Evolutionary conservation across 1,284 basidiomycete species (phyloP).

Genomic region (Microstroma glucosiphilum): DNA sequence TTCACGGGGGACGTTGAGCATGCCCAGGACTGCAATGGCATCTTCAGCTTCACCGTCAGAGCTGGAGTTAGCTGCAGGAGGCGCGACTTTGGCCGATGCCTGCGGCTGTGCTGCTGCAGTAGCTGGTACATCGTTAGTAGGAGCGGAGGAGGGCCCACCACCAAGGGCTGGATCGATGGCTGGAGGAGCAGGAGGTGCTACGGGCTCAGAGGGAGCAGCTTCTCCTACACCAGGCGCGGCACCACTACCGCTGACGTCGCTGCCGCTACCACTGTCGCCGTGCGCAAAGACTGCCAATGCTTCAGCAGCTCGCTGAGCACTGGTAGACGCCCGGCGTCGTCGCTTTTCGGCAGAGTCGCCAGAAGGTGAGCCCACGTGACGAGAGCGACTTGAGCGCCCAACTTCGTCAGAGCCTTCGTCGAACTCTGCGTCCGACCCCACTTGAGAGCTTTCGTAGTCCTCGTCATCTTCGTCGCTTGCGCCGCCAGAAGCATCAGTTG

Average conservation of each 20-base stretch:
- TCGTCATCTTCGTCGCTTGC: neutral
- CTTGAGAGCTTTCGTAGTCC: constrained; percentile 7
- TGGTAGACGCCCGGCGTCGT: neutral
- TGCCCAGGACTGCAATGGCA: neutral
- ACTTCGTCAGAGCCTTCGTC: neutral
- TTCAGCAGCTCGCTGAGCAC: constrained; percentile 7
- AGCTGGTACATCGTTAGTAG: neutral
- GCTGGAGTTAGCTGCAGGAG: neutral
- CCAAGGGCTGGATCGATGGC: constrained; percentile 3
- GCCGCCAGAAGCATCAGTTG: constrained; percentile 6
- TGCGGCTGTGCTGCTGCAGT: neutral
- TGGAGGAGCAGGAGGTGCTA: neutral
- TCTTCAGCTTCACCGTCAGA: neutral
- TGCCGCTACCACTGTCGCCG: neutral
- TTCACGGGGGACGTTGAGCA: constrained; percentile 3
- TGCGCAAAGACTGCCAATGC: constrained; percentile 3
- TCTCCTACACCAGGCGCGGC: neutral
- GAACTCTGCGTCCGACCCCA: neutral
- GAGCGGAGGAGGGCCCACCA: neutral
- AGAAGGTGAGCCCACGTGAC: neutral
- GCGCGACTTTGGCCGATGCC: neutral
- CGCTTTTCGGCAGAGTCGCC: neutral
- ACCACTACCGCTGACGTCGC: too few relatives aligned
- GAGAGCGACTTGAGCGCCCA: neutral
- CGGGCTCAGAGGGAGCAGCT: neutral